Base-by-base conservation (phyloP, 257 asterid species). In the Solanum virginianum region DNA sequence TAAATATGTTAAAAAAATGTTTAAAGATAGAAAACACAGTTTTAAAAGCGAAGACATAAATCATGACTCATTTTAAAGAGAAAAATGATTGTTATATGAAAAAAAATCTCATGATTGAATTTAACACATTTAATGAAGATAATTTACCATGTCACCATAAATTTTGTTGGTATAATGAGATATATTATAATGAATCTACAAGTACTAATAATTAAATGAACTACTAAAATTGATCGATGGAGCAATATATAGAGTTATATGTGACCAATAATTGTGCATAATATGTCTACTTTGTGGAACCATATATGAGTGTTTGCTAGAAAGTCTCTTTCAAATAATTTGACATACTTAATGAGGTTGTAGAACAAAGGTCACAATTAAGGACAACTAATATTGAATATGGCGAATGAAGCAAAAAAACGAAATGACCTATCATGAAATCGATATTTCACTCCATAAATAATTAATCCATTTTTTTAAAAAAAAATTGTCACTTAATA, bases 321-420 rank as follows among this genome's bases (percentile, higher is more conserved):
- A 39, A 69, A 51, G 90, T 85, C 85, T 22, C 5, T 59, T 70
- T 85, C 88, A 83, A 85, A 79, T 57, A 88, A 69, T 83, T 83
- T 39, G 84, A 80, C 74, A 41, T 10, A 45, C 29, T 81, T 32
- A 56, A 56, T 41, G 8, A 81, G 56, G 41, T 43, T 43, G 11
- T 53, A 62, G 18, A 65, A 82, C 85, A 60, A 60, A 17, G 26
- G 36, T 41, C 74, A 62, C 77, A 43, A 66, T 32, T 15, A 14
- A 41, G 57, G 77, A 22, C 77, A 72, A 82, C 60, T 49, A 57
- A 59, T 7, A 74, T 45, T 45, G 32, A 18, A 59, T 82, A 47
- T 70, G 39, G 49, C 26, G 60, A 82, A 60, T 59, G 60, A 62
- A 62, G 55, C 45, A 62, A 18, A 9, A 32, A 59, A 32, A 29